Conservation (phyloP, 2,329 filamentous ascomycete species). For the Ophidiomyces ophidiicola region DNA sequence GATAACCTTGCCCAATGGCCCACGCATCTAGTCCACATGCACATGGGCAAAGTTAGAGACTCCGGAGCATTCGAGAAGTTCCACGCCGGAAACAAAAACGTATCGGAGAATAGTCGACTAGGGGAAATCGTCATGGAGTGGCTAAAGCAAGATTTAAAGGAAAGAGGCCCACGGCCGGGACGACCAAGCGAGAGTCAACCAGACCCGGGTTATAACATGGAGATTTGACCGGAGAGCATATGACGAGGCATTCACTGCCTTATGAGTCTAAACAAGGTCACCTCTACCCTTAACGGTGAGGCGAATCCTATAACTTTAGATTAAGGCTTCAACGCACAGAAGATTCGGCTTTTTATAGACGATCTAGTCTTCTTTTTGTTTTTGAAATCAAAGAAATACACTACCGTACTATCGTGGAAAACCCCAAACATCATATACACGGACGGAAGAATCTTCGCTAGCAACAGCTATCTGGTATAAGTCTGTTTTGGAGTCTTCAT, state of each 20-base stretch:
- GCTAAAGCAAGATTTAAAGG: conserved; percentile 67
- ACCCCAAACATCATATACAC: conserved; percentile 29
- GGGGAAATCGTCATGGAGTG: conserved; percentile 80
- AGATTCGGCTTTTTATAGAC: neutral
- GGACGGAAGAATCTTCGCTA: conserved; percentile 35
- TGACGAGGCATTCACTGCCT: neutral
- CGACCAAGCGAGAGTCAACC: conserved; percentile 34
- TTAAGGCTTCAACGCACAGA: conserved; percentile 18
- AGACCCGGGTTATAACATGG: conserved; percentile 10
- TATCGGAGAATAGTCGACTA: conserved; percentile 64
- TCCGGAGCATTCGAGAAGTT: conserved; percentile 66
- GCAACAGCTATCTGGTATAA: conserved; percentile 31
- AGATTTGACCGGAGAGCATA: neutral
- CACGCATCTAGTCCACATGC: conserved; percentile 92
- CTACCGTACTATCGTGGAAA: conserved; percentile 16
- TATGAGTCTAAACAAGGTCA: conserved; percentile 1
- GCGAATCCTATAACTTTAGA: conserved; percentile 12
- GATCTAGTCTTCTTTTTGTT: conserved; percentile 12
- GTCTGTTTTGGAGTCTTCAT: conserved; percentile 13
- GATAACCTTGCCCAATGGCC: conserved; percentile 94
- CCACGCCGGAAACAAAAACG: conserved; percentile 42
- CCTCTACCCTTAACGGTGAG: conserved; percentile 15
- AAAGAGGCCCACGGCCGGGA: conserved; percentile 63
- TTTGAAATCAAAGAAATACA: conserved; percentile 15
- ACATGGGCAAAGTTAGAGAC: conserved; percentile 73